Evolutionary conservation across 2,329 filamentous ascomycete genomes (phyloP).

Genomic region (Hypomyces rosellus): DNA sequence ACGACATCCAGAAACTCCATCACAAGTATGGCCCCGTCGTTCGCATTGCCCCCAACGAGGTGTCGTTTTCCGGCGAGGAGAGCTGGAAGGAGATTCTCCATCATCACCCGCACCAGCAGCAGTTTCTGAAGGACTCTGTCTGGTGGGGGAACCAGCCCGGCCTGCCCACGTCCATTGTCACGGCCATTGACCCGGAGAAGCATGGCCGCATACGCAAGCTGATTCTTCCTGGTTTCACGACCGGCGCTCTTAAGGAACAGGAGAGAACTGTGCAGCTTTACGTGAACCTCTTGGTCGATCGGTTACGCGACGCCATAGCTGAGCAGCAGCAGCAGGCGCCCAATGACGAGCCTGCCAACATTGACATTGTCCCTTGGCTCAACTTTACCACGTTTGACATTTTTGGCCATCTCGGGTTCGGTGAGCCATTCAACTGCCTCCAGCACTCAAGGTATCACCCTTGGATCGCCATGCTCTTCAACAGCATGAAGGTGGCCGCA

Average conservation of each 20-base stretch:
- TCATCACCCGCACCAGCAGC: slow-evolving; percentile 1
- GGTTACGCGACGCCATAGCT: slow-evolving; percentile 12
- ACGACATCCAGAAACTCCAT: slow-evolving; percentile 1
- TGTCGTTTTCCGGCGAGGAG: slow-evolving; percentile 6
- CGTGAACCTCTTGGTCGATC: slow-evolving; percentile 19
- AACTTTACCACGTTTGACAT: slow-evolving; percentile 25
- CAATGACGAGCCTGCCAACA: slow-evolving; percentile 11
- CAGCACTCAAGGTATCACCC: slow-evolving; percentile 12
- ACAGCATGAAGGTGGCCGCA: slow-evolving; percentile 3
- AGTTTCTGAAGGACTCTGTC: slow-evolving; percentile 21
- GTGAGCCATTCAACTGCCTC: slow-evolving; percentile 16
- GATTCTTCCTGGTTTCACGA: slow-evolving; percentile 1
- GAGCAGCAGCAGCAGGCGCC: neutral
- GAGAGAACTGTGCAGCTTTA: slow-evolving; percentile 23
- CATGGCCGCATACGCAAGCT: slow-evolving; percentile 16
- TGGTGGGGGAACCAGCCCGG: slow-evolving; percentile 23
- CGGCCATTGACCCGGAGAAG: slow-evolving; percentile 19
- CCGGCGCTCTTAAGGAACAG: slow-evolving; percentile 21
- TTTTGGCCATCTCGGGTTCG: slow-evolving; percentile 16
- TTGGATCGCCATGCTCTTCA: slow-evolving; percentile 11
- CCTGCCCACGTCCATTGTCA: slow-evolving; percentile 18
- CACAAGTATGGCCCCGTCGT: slow-evolving; percentile 7
- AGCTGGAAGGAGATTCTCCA: slow-evolving; percentile 2
- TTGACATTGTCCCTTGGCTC: slow-evolving; percentile 20
- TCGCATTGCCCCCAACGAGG: slow-evolving; percentile 8